Percentiles rank a stretch among this genome's conserved stretches.
Conservation (phyloP, 176 grass and related monocot species). For the Oryza glaberrima region DNA sequence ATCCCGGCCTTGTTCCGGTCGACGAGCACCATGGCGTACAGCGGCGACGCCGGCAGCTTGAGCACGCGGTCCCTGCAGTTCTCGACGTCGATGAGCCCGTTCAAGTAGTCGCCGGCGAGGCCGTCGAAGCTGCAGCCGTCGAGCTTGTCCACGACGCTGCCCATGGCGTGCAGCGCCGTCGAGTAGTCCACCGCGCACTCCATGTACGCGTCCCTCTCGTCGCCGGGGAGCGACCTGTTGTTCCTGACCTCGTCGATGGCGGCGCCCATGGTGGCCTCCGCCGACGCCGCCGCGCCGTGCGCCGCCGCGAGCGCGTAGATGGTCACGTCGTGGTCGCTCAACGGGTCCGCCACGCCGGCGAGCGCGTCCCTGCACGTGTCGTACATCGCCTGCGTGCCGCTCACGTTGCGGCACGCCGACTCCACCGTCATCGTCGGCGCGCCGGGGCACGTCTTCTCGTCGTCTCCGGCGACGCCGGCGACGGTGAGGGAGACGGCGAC, state of each 20-base stretch:
- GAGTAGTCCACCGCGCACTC: background rate
- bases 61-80: background rate
- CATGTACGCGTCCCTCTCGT: background rate
- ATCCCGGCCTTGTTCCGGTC: constrained; percentile 27
- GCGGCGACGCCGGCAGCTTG: constrained; percentile 4
- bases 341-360: background rate
- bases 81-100: background rate
- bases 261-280: background rate
- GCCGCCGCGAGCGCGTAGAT: constrained; percentile 28
- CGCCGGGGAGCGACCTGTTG: background rate
- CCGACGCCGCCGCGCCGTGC: background rate
- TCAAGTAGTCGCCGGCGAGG: background rate
- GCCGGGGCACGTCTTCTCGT: too few species aligned
- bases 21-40: background rate
- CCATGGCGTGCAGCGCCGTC: background rate
- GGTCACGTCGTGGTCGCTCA: background rate
- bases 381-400: background rate
- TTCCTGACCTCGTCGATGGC: background rate
- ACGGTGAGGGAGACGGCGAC: too few species aligned
- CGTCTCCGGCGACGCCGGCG: too few species aligned
- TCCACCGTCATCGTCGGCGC: background rate
- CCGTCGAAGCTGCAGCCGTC: background rate
- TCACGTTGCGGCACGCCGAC: background rate
- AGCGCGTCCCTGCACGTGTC: constrained; percentile 24
- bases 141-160: background rate